phyloP scores from a whole-genome alignment of 306 rosid genomes.

The Clitoria ternatea region DNA sequence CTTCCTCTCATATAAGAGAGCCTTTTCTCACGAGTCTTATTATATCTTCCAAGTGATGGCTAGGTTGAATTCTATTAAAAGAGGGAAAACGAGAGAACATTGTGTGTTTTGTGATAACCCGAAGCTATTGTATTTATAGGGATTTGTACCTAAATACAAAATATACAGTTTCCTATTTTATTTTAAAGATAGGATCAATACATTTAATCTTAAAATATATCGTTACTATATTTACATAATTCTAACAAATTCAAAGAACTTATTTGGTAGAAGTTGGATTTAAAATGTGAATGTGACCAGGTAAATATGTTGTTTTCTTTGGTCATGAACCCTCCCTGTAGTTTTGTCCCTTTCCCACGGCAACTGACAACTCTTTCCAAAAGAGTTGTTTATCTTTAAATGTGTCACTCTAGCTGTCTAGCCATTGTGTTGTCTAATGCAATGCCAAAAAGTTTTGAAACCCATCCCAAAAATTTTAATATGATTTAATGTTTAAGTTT shows the following conservation, averaged over 20 bases:
- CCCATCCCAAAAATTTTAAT: neutral
- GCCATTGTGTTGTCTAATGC: neutral
- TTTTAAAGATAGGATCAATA: too few relatives aligned
- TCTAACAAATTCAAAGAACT: neutral
- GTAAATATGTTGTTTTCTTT: neutral
- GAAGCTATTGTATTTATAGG: too few relatives aligned
- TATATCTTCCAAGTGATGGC: neutral
- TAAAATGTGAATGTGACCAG: neutral
- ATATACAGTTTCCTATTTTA: too few relatives aligned
- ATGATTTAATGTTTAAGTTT: neutral
- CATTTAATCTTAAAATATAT: too few relatives aligned
- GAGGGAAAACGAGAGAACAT: too few relatives aligned
- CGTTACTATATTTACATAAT: too few relatives aligned
- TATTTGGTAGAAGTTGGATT: neutral
- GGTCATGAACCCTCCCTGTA: neutral
- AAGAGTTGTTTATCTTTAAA: neutral
- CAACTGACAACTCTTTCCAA: neutral
- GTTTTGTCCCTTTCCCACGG: neutral
- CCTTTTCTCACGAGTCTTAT: too few relatives aligned
- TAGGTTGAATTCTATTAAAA: too few relatives aligned
- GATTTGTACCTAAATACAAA: too few relatives aligned
- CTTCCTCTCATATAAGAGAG: too few relatives aligned
- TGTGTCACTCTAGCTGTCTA: neutral
- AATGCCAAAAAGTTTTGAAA: neutral
- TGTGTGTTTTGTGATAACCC: too few relatives aligned